Percentiles rank a stretch among this genome's conserved stretches.
phyloP scores from a whole-genome alignment of 257 asterid genomes.

The Avicennia marina region DNA sequence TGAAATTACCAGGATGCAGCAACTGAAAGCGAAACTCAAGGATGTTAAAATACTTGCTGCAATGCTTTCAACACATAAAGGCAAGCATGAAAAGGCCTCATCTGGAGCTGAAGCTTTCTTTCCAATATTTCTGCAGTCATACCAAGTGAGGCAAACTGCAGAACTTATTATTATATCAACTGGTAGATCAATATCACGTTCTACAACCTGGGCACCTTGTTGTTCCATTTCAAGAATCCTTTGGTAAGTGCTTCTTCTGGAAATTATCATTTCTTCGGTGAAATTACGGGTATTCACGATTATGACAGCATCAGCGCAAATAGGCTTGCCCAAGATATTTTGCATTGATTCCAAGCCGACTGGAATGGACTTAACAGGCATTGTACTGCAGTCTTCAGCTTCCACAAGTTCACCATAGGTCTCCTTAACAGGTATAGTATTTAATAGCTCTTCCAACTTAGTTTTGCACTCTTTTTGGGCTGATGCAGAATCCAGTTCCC shows the following conservation, averaged over 20 bases:
- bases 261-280: constrained; percentile 80
- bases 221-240: constrained; percentile 83
- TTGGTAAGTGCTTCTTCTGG: constrained; percentile 89
- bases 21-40: constrained; percentile 85
- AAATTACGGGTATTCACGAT: constrained; percentile 80
- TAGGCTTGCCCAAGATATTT: constrained; percentile 34
- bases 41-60: constrained; percentile 81
- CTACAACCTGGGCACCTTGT: constrained; percentile 79
- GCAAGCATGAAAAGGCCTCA: constrained; percentile 75
- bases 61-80: constrained; percentile 80
- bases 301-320: constrained; percentile 41
- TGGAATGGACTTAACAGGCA: constrained; percentile 37
- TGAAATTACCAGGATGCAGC: constrained; percentile 87
- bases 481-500: constrained; percentile 34
- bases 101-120: constrained; percentile 77
- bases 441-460: constrained; percentile 50
- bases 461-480: constrained; percentile 29
- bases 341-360: constrained; percentile 41
- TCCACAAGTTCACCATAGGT: constrained; percentile 27
- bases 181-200: constrained; percentile 76
- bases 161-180: constrained; percentile 75
- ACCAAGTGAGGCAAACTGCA: constrained; percentile 86
- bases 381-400: constrained; percentile 36
- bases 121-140: constrained; percentile 72
- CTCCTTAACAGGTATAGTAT: constrained; percentile 46